phyloP scores from a whole-genome alignment of 2,329 filamentous ascomycete species.

The Ophiostoma australiae region DNA sequence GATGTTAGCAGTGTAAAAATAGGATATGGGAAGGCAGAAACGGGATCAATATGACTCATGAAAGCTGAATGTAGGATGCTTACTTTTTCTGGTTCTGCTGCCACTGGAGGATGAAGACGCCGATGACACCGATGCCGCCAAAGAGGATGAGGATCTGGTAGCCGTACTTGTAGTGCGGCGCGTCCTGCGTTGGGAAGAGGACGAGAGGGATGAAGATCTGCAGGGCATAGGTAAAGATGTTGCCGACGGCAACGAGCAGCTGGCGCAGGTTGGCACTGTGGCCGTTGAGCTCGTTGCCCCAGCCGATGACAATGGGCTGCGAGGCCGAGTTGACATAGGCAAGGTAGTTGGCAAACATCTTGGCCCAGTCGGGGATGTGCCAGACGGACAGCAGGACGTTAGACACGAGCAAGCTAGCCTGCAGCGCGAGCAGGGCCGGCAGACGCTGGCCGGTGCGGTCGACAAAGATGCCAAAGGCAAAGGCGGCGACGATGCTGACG shows the following conservation, averaged over 20 bases:
- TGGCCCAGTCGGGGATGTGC: conserved; percentile 27
- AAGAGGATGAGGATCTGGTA: conserved; percentile 36
- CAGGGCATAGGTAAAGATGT: conserved; percentile 27
- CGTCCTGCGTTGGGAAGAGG: conserved; percentile 35
- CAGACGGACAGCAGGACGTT: conserved; percentile 29
- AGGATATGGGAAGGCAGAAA: not conserved
- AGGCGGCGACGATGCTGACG: conserved; percentile 44
- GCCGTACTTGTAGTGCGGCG: conserved; percentile 35
- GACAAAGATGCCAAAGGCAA: conserved; percentile 32
- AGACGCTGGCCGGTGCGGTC: conserved; percentile 29
- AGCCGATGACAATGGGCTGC: conserved; percentile 30
- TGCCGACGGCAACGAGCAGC: conserved; percentile 28
- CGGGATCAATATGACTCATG: not conserved
- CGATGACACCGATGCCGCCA: conserved; percentile 31
- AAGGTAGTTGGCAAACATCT: conserved; percentile 30
- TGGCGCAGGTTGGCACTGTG: conserved; percentile 27
- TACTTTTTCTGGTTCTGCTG: conserved; percentile 17
- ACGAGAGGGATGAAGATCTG: conserved; percentile 29
- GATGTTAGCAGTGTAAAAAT: not conserved
- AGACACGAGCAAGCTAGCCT: conserved; percentile 25
- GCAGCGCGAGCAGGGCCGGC: conserved; percentile 20
- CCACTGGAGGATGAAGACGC: conserved; percentile 20
- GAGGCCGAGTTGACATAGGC: conserved; percentile 28
- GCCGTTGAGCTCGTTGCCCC: conserved; percentile 28
- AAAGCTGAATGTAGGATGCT: not conserved